Conservation (phyloP, 805 yeast genomes). For the Saturnispora besseyi region DNA sequence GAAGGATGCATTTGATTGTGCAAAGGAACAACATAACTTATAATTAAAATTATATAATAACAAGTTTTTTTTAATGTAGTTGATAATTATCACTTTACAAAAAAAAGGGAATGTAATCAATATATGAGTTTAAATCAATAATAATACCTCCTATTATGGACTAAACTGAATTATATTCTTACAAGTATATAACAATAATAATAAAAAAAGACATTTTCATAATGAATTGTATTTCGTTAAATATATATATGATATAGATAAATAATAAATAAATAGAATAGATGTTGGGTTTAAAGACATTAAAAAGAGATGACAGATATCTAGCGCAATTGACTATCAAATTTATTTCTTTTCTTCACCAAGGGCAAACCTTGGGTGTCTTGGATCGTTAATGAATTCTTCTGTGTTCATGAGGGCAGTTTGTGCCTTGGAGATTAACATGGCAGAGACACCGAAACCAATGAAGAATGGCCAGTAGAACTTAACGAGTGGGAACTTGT, state of each 20-base stretch:
- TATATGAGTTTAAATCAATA: too few species aligned
- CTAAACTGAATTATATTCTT: too few species aligned
- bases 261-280: conserved; percentile 3
- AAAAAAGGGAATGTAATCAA: too few species aligned
- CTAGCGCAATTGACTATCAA: background rate
- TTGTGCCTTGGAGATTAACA: conserved; percentile 61
- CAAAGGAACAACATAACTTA: conserved; percentile 30
- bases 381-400: conserved; percentile 89
- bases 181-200: background rate
- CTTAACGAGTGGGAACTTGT: conserved; percentile 39
- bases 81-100: too few species aligned
- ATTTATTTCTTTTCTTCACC: conserved; percentile 29
- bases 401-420: conserved; percentile 59
- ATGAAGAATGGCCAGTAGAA: conserved; percentile 84
- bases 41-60: conserved; percentile 4
- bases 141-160: too few species aligned
- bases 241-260: conserved; percentile 1
- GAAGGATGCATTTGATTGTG: conserved; percentile 41
- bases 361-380: conserved; percentile 77
- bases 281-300: background rate
- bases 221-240: conserved; percentile 1
- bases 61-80: background rate
- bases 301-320: too few species aligned
- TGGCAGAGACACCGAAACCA: conserved; percentile 66
- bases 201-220: background rate